These are phyloP conservation scores for Ogataea ganodermae DNA, from an alignment of 805 yeast species.

Conservation along the genomic window DNA sequence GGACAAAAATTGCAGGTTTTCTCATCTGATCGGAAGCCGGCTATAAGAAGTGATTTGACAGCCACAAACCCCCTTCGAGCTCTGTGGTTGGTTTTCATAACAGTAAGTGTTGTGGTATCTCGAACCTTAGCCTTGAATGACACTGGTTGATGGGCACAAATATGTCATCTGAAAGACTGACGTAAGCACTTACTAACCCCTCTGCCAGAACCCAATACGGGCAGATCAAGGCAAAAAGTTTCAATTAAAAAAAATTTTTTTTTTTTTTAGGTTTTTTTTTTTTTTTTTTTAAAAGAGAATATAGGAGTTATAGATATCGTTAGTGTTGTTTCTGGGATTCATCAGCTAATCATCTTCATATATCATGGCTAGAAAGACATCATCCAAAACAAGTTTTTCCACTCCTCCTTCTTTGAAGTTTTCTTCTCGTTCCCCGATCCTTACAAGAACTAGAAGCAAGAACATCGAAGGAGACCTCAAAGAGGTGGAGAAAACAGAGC, in stretches of 20 bases:
- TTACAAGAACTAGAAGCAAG: conserved; percentile 24
- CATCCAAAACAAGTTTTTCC: conserved; percentile 7
- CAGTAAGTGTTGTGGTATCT: too few relatives aligned
- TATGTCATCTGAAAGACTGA: neutral
- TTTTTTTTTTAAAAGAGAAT: neutral
- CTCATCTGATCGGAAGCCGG: neutral
- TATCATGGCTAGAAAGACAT: conserved; percentile 10
- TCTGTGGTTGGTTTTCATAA: too few relatives aligned
- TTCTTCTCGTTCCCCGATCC: conserved; percentile 27
- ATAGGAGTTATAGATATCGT: neutral
- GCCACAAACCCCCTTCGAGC: too few relatives aligned
- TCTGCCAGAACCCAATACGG: conserved; percentile 1
- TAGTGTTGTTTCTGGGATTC: neutral
- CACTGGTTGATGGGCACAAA: too few relatives aligned
- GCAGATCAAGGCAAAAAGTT: conserved; percentile 5
- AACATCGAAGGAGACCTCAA: conserved; percentile 12
- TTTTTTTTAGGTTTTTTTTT: neutral
- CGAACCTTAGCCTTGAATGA: too few relatives aligned
- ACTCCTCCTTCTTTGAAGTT: conserved; percentile 19
- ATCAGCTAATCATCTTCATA: neutral
- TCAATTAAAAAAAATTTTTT: conserved; percentile 4
- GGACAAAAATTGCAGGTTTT: conserved; percentile 10
- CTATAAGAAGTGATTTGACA: too few relatives aligned
- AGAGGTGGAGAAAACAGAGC: conserved; percentile 11
- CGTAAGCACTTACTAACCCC: neutral